A percentile compares a stretch with the other conserved stretches of the same genome.
Conservation (phyloP, 352 stramenopile species). For the Globisporangium recalcitrans region DNA sequence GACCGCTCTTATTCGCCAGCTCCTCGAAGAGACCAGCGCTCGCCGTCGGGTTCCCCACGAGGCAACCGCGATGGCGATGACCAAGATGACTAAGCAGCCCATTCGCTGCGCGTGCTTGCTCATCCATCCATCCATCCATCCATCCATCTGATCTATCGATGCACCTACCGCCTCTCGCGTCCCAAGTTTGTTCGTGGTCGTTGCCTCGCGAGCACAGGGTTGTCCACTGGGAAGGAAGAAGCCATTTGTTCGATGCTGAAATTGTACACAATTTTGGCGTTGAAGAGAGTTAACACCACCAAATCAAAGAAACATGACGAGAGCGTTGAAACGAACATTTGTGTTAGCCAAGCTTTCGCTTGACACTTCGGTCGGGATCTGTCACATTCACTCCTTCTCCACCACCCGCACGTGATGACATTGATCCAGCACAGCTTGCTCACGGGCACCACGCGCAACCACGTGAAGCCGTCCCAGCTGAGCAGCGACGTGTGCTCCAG, state of each 20-base stretch:
- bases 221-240: too few relatives aligned
- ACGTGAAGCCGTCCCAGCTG: conserved; percentile 3
- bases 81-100: conserved; percentile 23
- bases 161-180: background rate
- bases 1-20: conserved; percentile 42
- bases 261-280: too few relatives aligned
- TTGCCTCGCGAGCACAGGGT: too few relatives aligned
- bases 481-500: background rate
- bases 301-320: background rate
- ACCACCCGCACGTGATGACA: conserved; percentile 4
- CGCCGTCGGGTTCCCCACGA: conserved; percentile 49
- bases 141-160: background rate
- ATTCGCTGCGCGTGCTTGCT: background rate
- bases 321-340: too few relatives aligned
- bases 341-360: too few relatives aligned
- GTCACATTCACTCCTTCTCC: too few relatives aligned
- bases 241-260: background rate
- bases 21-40: conserved; percentile 39
- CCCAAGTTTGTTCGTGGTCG: background rate
- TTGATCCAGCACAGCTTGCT: background rate
- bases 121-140: background rate
- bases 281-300: too few relatives aligned
- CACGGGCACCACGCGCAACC: background rate
- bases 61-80: conserved; percentile 26
- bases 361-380: too few relatives aligned